Evolutionary conservation across 176 grass and related monocot genomes (phyloP), one percentile per base, ranked within the genome.

Genomic region (Leersia perrieri): DNA sequence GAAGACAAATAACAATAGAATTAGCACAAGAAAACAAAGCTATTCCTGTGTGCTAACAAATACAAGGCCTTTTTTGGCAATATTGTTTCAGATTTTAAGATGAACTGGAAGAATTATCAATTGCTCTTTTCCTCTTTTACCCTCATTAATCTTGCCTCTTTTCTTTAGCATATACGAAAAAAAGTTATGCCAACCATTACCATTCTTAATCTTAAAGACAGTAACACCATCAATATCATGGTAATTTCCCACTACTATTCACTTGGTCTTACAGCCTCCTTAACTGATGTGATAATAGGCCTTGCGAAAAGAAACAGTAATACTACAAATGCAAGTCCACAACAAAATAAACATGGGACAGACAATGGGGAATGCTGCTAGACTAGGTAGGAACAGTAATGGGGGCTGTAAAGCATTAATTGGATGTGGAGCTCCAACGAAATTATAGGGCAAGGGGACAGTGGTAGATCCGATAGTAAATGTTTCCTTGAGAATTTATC

Each of bases 1-100:
- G 23, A 88, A 66, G 31, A 66, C 34, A 60, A 78, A 73, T 78
- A 66, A 38, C 51, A 68, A 67, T 10, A 70, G 20, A 73, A 74
- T 33, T 34, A 34, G 16, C 53, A 29, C 64, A 63, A 11, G 7
- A 18, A 63, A 61, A 33, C 64, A 76, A 76, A 23, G 62, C 70
- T 57, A 57, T 23, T 22, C 22, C 4, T 51, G 2, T 7, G 14
- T 5, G 0, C 20, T 20, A 51, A 20, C 1, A 18, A 51, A 51
- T 14, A 51, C 47, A 51, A 20, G 5, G 5, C 47, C 0, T 51
- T 16, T 22, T 51, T 51, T 51, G 1, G 47, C 18, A 5, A 51
- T 22, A 15, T 51, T 51, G 47, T 51, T 51, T 14, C 47, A 51
- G 20, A 51, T 20, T 51, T 51, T 20, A 51, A 51, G 47, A 51